phyloP scores from a whole-genome alignment of 495 filamentous ascomycete genomes.

The Lasiosphaeria ovina region DNA sequence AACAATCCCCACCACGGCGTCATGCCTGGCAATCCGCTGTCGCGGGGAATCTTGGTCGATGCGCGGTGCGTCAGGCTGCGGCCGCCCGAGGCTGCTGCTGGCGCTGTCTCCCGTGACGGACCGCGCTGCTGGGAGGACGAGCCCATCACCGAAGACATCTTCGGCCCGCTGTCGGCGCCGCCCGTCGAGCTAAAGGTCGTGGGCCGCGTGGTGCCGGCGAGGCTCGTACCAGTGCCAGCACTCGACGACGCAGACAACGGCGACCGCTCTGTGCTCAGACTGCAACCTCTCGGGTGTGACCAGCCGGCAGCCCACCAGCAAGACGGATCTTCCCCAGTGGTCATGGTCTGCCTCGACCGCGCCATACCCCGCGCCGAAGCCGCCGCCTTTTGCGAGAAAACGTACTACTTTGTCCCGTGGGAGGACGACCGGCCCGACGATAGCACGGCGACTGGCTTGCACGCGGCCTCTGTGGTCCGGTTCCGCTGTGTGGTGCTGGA shows the following conservation, averaged over 20 bases:
- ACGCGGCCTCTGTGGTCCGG: not conserved
- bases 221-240: not conserved
- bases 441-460: not conserved
- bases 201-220: not conserved
- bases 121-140: not conserved
- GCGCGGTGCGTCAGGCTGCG: not conserved
- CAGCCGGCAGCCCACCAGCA: not conserved
- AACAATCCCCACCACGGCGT: not conserved
- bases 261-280: not conserved
- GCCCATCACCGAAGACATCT: constrained; percentile 1
- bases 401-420: not conserved
- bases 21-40: not conserved
- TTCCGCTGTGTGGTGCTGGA: not conserved
- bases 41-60: not conserved
- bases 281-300: not conserved
- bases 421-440: not conserved
- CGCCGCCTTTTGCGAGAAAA: not conserved
- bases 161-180: not conserved
- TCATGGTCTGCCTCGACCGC: not conserved
- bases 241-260: not conserved
- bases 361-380: not conserved
- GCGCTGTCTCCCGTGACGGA: too few relatives aligned
- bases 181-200: not conserved
- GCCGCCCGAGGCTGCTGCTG: not conserved
- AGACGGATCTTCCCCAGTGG: not conserved